These are phyloP conservation scores for Vitis hybrid DNA, from an alignment of 177 flowering plant species.

Conservation along the genomic window DNA sequence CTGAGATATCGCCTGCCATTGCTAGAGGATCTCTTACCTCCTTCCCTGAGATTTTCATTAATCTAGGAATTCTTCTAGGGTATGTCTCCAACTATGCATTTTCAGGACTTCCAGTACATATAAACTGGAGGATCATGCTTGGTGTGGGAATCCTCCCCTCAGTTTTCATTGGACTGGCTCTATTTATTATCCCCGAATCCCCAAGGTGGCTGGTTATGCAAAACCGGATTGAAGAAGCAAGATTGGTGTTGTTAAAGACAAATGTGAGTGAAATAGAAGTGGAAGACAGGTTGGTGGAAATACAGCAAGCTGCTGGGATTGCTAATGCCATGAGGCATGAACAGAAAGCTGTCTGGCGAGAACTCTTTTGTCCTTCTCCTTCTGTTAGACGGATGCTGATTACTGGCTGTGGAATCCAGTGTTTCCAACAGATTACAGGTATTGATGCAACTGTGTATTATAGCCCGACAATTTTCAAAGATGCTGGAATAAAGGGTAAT, in stretches of 20 bases:
- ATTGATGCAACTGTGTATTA: constrained; percentile 52
- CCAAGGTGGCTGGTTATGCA: constrained; percentile 54
- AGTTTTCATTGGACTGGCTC: constrained; percentile 37
- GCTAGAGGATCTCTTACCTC: constrained; percentile 50
- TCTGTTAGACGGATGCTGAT: constrained; percentile 42
- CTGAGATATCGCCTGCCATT: constrained; percentile 45
- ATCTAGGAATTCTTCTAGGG: constrained; percentile 47
- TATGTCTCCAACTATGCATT: constrained; percentile 47
- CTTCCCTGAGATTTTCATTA: constrained; percentile 51
- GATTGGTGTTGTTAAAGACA: constrained; percentile 38
- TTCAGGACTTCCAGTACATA: constrained; percentile 34
- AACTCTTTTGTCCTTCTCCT: constrained; percentile 42
- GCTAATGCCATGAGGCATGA: constrained; percentile 26
- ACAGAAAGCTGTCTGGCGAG: constrained; percentile 43
- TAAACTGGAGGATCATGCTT: constrained; percentile 51
- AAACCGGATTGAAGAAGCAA: constrained; percentile 43
- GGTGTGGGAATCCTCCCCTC: constrained; percentile 54
- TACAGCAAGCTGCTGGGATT: constrained; percentile 37
- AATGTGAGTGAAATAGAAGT: constrained; percentile 34
- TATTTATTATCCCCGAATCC: constrained; percentile 47
- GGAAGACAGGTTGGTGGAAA: constrained; percentile 44
- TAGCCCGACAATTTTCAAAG: constrained; percentile 46
- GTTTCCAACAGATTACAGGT: constrained; percentile 53
- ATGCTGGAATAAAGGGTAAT: constrained; percentile 43
- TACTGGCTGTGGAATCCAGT: constrained; percentile 49